Base-by-base conservation (phyloP, 176 grass and related monocot species). In the Oryza punctata region DNA sequence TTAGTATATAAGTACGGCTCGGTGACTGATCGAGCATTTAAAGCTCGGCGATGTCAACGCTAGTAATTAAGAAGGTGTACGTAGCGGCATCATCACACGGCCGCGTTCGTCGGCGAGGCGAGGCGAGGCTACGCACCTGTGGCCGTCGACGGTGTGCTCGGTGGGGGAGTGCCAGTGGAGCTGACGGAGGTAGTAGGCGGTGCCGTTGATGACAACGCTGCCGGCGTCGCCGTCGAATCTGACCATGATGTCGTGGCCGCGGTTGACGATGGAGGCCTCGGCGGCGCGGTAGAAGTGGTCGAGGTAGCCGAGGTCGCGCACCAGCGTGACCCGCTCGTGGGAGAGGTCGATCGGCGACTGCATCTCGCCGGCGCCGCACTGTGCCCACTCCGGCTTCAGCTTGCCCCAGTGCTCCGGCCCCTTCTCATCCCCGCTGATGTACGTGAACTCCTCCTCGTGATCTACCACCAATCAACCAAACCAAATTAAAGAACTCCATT, bases 141-240 rank as follows among this genome's bases (percentile, higher is more conserved):
- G 84, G 21, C 78, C 92, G 26, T 93, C 86, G 61, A 97, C 69
- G 24, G 63, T 80, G 81, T 97, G 95, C 81, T 97, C 95, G 30
- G 88, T 93, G 21, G 95, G 95, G 6, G 84, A 83, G 63, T 97
- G 95, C 92, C 90, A 97, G 73, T 97, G 95, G 84, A 94, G 16
- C 84, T 89, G 88, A 26, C 0, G 66, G 21, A 97, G 82, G 28
- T 27, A 14, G 82, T 94, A 97, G 14, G 70, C 35, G 3, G 81
- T 94, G 70, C 86, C 88, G 43, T 88, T 67, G 69, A 97, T 93
- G 69, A 77, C 21, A 3, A 97, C 3, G 21, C 78, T 80, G 23
- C 95, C 95, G 19, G 90, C 90, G 54, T 91, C 79, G 15, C 72
- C 82, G 0, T 81, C 4, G 81, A 88, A 94, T 75, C 32, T 27